Evolutionary conservation across 2,329 filamentous ascomycete species (phyloP), one percentile per base, ranked within the genome.

Genomic region (Endocalyx cinctus): DNA sequence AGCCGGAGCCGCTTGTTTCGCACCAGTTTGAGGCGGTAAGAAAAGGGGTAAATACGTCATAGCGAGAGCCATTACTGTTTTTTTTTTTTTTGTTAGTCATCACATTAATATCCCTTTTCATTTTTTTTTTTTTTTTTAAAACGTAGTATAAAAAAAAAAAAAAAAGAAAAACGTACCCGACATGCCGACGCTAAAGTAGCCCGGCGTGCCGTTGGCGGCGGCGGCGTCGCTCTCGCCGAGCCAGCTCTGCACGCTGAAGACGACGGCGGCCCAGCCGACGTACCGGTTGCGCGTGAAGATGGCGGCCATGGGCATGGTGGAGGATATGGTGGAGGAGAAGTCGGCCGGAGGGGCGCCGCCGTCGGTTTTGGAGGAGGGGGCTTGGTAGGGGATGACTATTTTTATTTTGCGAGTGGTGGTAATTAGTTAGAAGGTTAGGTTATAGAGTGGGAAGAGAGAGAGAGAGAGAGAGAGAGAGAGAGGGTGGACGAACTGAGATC

Each of bases 231-330:
- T 82, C 70, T 88, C 84, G 44, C 80, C 79, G 29, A 88, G 72
- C 84, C 84, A 90, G 58, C 69, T 79, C 66, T 89, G 82, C 34
- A 87, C 60, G 45, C 82, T 76, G 59, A 87, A 82, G 39, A 87
- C 72, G 20, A 89, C 78, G 25, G 84, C 75, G 10, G 79, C 78
- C 84, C 78, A 82, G 55, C 78, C 78, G 37, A 82, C 65, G 53
- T 77, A 92, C 74, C 86, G 84, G 67, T 94, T 95, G 48, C 88
- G 77, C 50, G 84, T 92, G 59, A 95, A 92, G 74, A 95, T 94
- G 44, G 89, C 89, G 38, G 87, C 88, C 90, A 96, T 96, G 38
- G 90, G 90, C 55, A 97, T 70, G 22, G 89, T 94, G 55, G 82
- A 90, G 17, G 74, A 68, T 35, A 82, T 54, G 17, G 72, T 87